Evolutionary conservation across 306 rosid genomes (phyloP).

Genomic region (Senna siamea): DNA sequence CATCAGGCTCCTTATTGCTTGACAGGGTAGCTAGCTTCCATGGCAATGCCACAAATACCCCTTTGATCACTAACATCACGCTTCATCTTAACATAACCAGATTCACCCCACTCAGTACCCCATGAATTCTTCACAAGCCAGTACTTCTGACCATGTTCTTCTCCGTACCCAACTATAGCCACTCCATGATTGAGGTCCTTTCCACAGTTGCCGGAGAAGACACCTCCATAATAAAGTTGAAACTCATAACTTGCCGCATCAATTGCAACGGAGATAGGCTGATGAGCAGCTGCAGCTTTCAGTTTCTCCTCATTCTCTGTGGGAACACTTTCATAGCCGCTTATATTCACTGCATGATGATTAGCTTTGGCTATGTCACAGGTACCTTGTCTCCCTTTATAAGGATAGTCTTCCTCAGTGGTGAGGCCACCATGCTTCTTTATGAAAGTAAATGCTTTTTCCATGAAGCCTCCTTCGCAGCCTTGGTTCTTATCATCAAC

Average conservation of each 20-base stretch:
- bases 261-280: slow-evolving; percentile 70
- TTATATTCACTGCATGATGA: slow-evolving; percentile 41
- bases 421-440: slow-evolving; percentile 50
- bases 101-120: slow-evolving; percentile 72
- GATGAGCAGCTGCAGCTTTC: slow-evolving; percentile 66
- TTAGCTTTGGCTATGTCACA: slow-evolving; percentile 47
- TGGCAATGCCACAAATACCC: slow-evolving; percentile 76
- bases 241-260: slow-evolving; percentile 59
- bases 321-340: slow-evolving; percentile 62
- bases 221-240: slow-evolving; percentile 65
- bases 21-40: slow-evolving; percentile 71
- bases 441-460: slow-evolving; percentile 61
- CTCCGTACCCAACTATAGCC: slow-evolving; percentile 70
- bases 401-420: slow-evolving; percentile 58
- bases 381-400: slow-evolving; percentile 43
- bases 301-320: slow-evolving; percentile 52
- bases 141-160: slow-evolving; percentile 48
- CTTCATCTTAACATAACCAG: slow-evolving; percentile 62
- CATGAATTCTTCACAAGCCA: slow-evolving; percentile 85
- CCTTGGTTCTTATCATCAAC: slow-evolving; percentile 53
- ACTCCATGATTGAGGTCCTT: slow-evolving; percentile 71
- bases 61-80: slow-evolving; percentile 37
- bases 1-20: slow-evolving; percentile 37
- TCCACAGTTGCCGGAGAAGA: slow-evolving; percentile 62
- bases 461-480: slow-evolving; percentile 73